These are phyloP conservation scores for Helicostylum pulchrum DNA, from an alignment of 192 early-diverging fungal genomes.

Conservation along the genomic window DNA sequence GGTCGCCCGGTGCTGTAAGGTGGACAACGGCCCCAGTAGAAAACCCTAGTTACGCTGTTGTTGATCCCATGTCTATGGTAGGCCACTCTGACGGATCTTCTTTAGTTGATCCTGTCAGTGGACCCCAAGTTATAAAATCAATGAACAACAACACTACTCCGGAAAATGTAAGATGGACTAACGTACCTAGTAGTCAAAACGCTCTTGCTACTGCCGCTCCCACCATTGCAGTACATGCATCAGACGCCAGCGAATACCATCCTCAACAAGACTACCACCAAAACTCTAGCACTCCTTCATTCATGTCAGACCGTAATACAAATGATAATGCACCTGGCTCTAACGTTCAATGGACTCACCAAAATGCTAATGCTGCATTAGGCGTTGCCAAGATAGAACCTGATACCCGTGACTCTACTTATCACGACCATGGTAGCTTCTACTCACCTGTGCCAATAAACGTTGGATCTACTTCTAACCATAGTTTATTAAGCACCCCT, in stretches of 20 bases:
- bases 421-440: not conserved
- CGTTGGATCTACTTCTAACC: not conserved
- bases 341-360: slow-evolving; percentile 6
- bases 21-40: slow-evolving; percentile 4
- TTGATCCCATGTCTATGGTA: slow-evolving; percentile 4
- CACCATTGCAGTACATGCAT: slow-evolving; percentile 1
- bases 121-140: not conserved
- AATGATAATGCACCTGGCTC: not conserved
- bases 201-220: not conserved
- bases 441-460: not conserved
- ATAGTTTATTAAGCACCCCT: not conserved
- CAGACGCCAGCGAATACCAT: not conserved
- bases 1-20: not conserved
- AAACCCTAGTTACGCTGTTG: not conserved
- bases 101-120: not conserved
- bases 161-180: slow-evolving; percentile 6
- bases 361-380: not conserved
- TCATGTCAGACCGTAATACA: not conserved
- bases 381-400: not conserved
- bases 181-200: not conserved
- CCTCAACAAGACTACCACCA: not conserved
- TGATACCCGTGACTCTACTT: not conserved
- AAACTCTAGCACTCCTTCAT: not conserved
- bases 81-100: not conserved
- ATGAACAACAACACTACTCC: not conserved